Evolutionary conservation across 495 filamentous ascomycete genomes (phyloP).

Genomic region (Xylaria bambusicola): DNA sequence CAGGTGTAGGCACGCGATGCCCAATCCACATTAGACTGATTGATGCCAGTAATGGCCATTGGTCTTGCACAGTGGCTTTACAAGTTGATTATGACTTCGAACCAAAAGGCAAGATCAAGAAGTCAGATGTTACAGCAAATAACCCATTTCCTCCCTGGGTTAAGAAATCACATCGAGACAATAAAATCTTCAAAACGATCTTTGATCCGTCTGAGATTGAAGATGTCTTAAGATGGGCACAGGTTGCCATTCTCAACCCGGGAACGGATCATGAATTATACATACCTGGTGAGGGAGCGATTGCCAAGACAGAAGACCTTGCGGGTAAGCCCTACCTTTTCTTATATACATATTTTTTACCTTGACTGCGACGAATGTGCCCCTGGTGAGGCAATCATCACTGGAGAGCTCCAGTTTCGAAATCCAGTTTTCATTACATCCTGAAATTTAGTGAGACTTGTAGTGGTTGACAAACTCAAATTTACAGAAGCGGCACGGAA

Average conservation of each 20-base stretch:
- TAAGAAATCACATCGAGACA: slow-evolving; percentile 27
- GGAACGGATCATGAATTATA: slow-evolving; percentile 44
- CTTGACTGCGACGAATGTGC: not conserved
- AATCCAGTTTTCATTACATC: too few relatives aligned
- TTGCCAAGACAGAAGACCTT: slow-evolving; percentile 29
- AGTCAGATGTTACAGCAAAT: slow-evolving; percentile 39
- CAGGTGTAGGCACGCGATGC: slow-evolving; percentile 74
- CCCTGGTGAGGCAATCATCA: too few relatives aligned
- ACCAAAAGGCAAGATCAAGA: slow-evolving; percentile 30
- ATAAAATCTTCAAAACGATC: slow-evolving; percentile 47
- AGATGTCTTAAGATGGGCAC: slow-evolving; percentile 64
- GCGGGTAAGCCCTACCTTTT: slow-evolving; percentile 21
- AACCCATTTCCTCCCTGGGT: slow-evolving; percentile 53
- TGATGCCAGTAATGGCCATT: slow-evolving; percentile 43
- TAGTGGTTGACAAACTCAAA: slow-evolving; percentile 5
- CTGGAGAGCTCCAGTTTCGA: too few relatives aligned
- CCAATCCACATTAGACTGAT: slow-evolving; percentile 74
- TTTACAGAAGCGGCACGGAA: slow-evolving; percentile 31
- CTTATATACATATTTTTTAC: not conserved
- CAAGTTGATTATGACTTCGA: slow-evolving; percentile 57
- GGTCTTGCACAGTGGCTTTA: slow-evolving; percentile 64
- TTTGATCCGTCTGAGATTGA: slow-evolving; percentile 52
- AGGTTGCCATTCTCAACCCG: slow-evolving; percentile 72
- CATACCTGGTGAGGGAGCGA: slow-evolving; percentile 47
- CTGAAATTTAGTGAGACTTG: too few relatives aligned